These are phyloP conservation scores for Oidiodendron maius DNA, from an alignment of 495 filamentous ascomycete species.

Conservation along the genomic window DNA sequence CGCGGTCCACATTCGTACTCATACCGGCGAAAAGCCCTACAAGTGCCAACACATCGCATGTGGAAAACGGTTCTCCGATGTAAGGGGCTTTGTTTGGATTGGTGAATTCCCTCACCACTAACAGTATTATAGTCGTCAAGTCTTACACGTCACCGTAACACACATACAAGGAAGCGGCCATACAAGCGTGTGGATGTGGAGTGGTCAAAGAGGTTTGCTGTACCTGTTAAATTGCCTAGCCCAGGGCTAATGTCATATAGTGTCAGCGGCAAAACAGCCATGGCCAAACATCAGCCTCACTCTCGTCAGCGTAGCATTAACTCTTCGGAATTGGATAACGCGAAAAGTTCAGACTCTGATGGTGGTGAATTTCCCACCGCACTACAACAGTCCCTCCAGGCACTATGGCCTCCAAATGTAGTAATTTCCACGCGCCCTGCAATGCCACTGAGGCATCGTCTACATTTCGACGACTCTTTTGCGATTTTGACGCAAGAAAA, in stretches of 20 bases:
- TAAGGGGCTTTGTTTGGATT: constrained; percentile 44
- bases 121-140: constrained; percentile 66
- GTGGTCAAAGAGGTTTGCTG: constrained; percentile 78
- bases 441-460: constrained; percentile 13
- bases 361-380: constrained; percentile 47
- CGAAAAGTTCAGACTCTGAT: constrained; percentile 50
- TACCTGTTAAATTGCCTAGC: no score
- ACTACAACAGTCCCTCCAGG: constrained; percentile 36
- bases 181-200: constrained; percentile 72
- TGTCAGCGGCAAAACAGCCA: constrained; percentile 82
- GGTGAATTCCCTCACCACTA: constrained; percentile 23
- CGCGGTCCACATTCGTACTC: constrained; percentile 80
- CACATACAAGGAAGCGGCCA: constrained; percentile 81
- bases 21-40: constrained; percentile 88
- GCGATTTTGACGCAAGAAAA: constrained; percentile 39
- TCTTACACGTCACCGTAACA: constrained; percentile 77
- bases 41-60: constrained; percentile 73
- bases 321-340: constrained; percentile 43
- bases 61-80: constrained; percentile 81
- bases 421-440: constrained; percentile 8
- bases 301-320: constrained; percentile 59
- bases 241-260: constrained; percentile 38
- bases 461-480: constrained; percentile 38
- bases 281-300: constrained; percentile 74
- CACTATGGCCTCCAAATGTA: constrained; percentile 21